Evolutionary conservation across 805 yeast genomes (phyloP).

Genomic region (Candida glaebosa): DNA sequence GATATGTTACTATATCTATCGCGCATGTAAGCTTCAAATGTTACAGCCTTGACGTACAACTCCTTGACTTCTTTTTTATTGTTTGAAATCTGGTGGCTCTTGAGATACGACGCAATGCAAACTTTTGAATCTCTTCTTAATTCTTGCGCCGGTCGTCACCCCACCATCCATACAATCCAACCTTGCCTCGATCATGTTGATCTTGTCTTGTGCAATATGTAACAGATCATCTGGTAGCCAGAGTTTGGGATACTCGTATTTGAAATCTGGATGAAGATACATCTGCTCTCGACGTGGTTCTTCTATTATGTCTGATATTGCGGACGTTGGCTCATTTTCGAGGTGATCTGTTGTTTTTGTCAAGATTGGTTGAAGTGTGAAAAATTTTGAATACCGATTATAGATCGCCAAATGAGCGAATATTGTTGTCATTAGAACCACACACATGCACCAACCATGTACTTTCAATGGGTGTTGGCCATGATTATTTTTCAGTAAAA

Average conservation of each 20-base stretch:
- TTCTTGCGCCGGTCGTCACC: constrained; percentile 21
- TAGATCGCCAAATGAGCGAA: constrained; percentile 55
- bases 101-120: constrained; percentile 17
- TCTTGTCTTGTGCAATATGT: constrained; percentile 25
- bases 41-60: too few species aligned
- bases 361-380: constrained; percentile 27
- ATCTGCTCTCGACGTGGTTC: constrained; percentile 15
- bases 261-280: constrained; percentile 37
- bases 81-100: constrained; percentile 34
- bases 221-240: constrained; percentile 40
- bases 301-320: neutral
- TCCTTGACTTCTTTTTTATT: too few species aligned
- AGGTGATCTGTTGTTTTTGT: constrained; percentile 9
- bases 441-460: constrained; percentile 52
- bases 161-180: constrained; percentile 18
- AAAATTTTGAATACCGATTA: constrained; percentile 31
- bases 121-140: constrained; percentile 11
- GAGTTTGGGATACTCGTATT: constrained; percentile 31
- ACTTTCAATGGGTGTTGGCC: constrained; percentile 41
- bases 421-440: constrained; percentile 50
- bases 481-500: constrained; percentile 51
- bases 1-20: too few species aligned
- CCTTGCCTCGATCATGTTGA: constrained; percentile 14
- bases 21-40: too few species aligned
- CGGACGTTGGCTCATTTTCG: neutral